Evolutionary conservation across 164 flowering plant species (phyloP).

Genomic region (Dillenia turbinata): DNA sequence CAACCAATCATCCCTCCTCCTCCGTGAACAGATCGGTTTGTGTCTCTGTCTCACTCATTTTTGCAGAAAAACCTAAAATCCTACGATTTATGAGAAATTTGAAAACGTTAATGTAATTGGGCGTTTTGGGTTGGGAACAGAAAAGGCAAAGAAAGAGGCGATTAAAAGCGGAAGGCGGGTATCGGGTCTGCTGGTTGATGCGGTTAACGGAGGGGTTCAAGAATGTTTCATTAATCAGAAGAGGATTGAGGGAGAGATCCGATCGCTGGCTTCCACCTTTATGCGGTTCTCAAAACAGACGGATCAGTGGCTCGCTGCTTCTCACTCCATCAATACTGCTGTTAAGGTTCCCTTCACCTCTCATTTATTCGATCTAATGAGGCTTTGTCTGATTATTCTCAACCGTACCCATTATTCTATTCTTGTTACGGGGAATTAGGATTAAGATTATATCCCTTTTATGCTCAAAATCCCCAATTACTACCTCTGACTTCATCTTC

Average conservation of each 20-base stretch:
- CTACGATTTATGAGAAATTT: not conserved
- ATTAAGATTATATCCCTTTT: no score
- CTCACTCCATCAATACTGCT: conserved; percentile 65
- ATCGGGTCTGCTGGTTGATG: conserved; percentile 65
- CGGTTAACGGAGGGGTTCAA: conserved; percentile 77
- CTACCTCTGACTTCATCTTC: no score
- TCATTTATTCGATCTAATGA: no score
- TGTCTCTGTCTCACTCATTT: not conserved
- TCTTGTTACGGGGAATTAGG: no score
- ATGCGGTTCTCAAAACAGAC: conserved; percentile 58
- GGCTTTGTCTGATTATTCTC: no score
- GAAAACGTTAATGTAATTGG: not conserved
- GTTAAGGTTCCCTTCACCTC: conserved; percentile 46
- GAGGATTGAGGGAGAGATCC: conserved; percentile 69
- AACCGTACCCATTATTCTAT: no score
- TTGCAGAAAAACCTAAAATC: not conserved
- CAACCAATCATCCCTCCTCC: conserved; percentile 29
- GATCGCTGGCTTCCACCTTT: conserved; percentile 42
- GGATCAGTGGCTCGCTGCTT: conserved; percentile 82
- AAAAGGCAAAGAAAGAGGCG: conserved; percentile 71
- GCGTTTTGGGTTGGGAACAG: conserved; percentile 18
- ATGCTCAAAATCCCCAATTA: no score
- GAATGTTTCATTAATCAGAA: conserved; percentile 70
- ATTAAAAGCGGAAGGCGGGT: conserved; percentile 41
- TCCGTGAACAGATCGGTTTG: conserved; percentile 48